Evolutionary conservation across 306 rosid species (phyloP).

Genomic region (Inga oerstediana): DNA sequence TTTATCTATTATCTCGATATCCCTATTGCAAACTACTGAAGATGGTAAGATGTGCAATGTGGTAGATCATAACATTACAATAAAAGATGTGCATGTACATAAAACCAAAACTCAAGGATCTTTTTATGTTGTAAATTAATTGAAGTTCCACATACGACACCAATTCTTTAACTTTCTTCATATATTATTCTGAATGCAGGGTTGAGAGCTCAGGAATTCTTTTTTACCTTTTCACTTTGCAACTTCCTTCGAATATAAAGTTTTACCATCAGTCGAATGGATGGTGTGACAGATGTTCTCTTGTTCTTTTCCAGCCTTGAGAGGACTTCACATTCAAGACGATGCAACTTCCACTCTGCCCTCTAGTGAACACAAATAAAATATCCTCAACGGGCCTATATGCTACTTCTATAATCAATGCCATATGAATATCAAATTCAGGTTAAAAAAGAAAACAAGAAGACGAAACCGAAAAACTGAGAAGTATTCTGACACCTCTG

Average conservation of each 20-base stretch:
- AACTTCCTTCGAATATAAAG: constrained; percentile 73
- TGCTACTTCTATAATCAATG: not conserved
- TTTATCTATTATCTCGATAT: constrained; percentile 1
- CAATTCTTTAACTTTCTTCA: not conserved
- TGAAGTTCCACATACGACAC: constrained; percentile 22
- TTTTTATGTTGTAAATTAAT: not conserved
- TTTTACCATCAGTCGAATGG: constrained; percentile 79
- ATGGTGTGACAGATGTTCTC: constrained; percentile 75
- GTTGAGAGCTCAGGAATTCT: not conserved
- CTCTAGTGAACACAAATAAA: constrained; percentile 49
- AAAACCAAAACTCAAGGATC: constrained; percentile 18
- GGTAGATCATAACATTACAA: not conserved
- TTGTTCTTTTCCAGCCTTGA: constrained; percentile 59
- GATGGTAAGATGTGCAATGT: not conserved
- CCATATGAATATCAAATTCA: not conserved
- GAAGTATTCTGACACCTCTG: not conserved
- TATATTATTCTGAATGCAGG: not conserved
- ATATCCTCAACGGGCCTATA: constrained; percentile 1
- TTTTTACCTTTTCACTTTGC: constrained; percentile 70
- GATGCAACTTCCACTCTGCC: constrained; percentile 89
- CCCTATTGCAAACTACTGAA: not conserved
- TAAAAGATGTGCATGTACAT: constrained; percentile 7
- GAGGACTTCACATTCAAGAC: constrained; percentile 81
- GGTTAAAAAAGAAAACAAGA: not conserved
- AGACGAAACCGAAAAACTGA: not conserved